phyloP scores from a whole-genome alignment of 225 moss, liverwort and hornwort species.

The Anthoceros angustus region DNA sequence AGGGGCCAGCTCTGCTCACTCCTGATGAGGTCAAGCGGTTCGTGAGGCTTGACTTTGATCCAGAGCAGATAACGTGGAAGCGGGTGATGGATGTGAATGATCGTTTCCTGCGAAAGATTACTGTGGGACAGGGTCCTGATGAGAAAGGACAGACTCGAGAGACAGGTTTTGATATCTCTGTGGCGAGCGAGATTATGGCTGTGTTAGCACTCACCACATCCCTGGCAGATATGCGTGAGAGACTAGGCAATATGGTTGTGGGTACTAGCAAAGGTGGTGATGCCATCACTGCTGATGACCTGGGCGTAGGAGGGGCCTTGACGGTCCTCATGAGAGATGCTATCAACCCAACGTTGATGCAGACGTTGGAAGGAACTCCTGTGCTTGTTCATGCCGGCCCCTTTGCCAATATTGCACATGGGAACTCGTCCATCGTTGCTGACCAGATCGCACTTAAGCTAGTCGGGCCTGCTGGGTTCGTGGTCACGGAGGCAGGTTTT shows the following conservation, averaged over 20 bases:
- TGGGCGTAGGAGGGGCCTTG: conserved; percentile 84
- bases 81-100: conserved; percentile 90
- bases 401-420: conserved; percentile 94
- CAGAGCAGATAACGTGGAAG: conserved; percentile 72
- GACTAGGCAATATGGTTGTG: conserved; percentile 85
- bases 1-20: conserved; percentile 52
- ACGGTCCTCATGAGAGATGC: conserved; percentile 94
- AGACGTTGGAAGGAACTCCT: conserved; percentile 84
- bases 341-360: conserved; percentile 89
- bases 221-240: conserved; percentile 68
- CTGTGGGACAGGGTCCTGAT: conserved; percentile 81
- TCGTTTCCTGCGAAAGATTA: conserved; percentile 73
- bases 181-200: conserved; percentile 98
- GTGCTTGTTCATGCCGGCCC: conserved; percentile 91
- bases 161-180: conserved; percentile 89
- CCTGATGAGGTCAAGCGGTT: conserved; percentile 55
- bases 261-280: conserved; percentile 71
- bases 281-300: conserved; percentile 78
- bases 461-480: conserved; percentile 68
- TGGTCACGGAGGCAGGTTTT: conserved; percentile 88
- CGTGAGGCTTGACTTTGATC: conserved; percentile 69
- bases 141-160: conserved; percentile 93
- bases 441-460: conserved; percentile 83
- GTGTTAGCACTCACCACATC: conserved; percentile 87
- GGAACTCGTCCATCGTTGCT: conserved; percentile 87